Conservation (phyloP, 371 early-diverging fungal genomes). For the Mortierella sp. region DNA sequence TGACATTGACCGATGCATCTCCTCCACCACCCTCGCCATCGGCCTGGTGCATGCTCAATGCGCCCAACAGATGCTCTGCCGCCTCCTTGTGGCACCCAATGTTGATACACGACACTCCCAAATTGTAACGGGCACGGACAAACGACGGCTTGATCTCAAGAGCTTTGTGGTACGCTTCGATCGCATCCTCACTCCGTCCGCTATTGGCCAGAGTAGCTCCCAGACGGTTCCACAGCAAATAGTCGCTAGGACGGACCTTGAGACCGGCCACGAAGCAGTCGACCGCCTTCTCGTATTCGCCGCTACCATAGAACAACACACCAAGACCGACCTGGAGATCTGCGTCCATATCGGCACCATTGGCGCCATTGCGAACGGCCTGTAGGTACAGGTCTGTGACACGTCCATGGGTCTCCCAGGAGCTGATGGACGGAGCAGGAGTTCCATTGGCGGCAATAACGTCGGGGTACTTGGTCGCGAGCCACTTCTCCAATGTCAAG, state of each 20-base stretch:
- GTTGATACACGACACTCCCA: constrained; percentile 94
- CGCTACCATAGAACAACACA: constrained; percentile 90
- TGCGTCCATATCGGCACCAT: constrained; percentile 85
- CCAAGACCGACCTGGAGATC: constrained; percentile 96
- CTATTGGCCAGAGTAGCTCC: constrained; percentile 97
- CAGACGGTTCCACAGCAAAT: constrained; percentile 95
- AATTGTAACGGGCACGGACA: constrained; percentile 98
- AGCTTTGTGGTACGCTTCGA: constrained; percentile 94
- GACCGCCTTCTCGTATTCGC: constrained; percentile 93
- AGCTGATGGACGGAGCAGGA: constrained; percentile 53
- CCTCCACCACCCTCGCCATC: constrained; percentile 63
- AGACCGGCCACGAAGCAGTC: constrained; percentile 98
- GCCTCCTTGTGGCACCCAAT: constrained; percentile 91
- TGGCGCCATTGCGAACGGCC: constrained; percentile 77
- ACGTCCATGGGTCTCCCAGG: constrained; percentile 70
- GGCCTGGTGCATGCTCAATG: constrained; percentile 81
- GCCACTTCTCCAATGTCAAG: constrained; percentile 90
- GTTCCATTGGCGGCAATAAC: constrained; percentile 40
- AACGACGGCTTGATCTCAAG: constrained; percentile 94
- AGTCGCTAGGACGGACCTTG: constrained; percentile 88
- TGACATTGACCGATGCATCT: constrained; percentile 71
- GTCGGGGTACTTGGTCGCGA: constrained; percentile 82
- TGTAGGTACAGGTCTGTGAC: constrained; percentile 86
- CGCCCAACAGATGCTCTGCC: constrained; percentile 91
- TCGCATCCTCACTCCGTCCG: constrained; percentile 80